These are phyloP conservation scores for Penicillium herquei DNA, from an alignment of 495 filamentous ascomycete genomes.

Conservation along the genomic window DNA sequence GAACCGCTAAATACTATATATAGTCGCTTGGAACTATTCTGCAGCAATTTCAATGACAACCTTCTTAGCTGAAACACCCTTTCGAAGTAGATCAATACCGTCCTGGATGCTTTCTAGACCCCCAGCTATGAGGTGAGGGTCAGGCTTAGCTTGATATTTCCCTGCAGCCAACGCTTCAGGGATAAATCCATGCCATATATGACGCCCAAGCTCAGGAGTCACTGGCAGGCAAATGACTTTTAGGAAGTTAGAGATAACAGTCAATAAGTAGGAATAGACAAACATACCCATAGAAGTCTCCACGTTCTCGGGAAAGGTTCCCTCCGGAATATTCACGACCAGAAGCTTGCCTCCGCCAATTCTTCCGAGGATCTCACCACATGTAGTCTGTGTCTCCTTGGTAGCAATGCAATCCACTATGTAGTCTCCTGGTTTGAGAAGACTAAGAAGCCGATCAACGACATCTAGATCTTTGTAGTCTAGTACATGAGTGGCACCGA, in stretches of 20 bases:
- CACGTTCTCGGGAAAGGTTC: constrained; percentile 10
- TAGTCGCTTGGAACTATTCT: background rate
- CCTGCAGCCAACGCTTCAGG: constrained; percentile 30
- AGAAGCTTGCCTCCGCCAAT: constrained; percentile 36
- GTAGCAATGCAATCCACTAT: constrained; percentile 24
- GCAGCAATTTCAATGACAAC: constrained; percentile 33
- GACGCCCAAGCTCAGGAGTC: constrained; percentile 13
- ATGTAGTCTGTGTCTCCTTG: constrained; percentile 12
- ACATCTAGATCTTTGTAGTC: constrained; percentile 33
- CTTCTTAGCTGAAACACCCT: constrained; percentile 45
- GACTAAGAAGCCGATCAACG: constrained; percentile 15
- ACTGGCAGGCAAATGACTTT: constrained; percentile 9
- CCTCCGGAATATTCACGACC: constrained; percentile 2
- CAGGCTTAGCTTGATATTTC: constrained; percentile 29
- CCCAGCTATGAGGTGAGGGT: constrained; percentile 33
- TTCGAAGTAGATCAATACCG: constrained; percentile 32
- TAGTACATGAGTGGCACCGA: constrained; percentile 37
- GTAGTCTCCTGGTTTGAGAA: constrained; percentile 20
- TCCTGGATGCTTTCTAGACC: constrained; percentile 43
- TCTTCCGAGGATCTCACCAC: constrained; percentile 27
- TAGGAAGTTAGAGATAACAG: background rate
- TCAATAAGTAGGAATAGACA: background rate
- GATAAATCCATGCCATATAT: constrained; percentile 33
- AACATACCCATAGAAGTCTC: constrained; percentile 10
- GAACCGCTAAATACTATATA: background rate